phyloP scores from a whole-genome alignment of 345 rosid species.

The Lumnitzera racemosa region DNA sequence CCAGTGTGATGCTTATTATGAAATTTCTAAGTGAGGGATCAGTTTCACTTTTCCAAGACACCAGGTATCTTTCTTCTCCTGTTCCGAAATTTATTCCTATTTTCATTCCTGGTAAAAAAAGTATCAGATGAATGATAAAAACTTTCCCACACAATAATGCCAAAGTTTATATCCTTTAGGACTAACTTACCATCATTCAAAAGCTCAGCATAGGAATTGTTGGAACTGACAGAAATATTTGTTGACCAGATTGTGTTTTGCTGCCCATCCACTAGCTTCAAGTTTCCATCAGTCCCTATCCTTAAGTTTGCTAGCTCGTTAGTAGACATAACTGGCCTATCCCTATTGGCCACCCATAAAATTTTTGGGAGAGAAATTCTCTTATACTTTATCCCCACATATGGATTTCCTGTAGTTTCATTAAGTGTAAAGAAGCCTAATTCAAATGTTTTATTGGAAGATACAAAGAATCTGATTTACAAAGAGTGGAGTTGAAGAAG shows the following conservation, averaged over 20 bases:
- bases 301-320: too few species aligned
- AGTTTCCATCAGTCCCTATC: too few species aligned
- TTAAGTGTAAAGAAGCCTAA: too few species aligned
- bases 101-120: slow-evolving; percentile 23
- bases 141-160: slow-evolving; percentile 19
- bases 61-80: slow-evolving; percentile 6
- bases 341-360: too few species aligned
- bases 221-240: neutral
- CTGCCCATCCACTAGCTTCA: too few species aligned
- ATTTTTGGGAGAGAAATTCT: too few species aligned
- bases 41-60: slow-evolving; percentile 15
- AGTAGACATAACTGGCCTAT: too few species aligned
- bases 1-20: slow-evolving; percentile 9
- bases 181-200: slow-evolving; percentile 24
- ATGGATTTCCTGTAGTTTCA: too few species aligned
- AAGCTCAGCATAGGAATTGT: slow-evolving; percentile 13
- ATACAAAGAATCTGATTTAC: too few species aligned
- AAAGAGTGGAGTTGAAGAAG: too few species aligned
- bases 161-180: slow-evolving; percentile 1
- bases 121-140: slow-evolving; percentile 29
- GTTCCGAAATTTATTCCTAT: slow-evolving; percentile 14
- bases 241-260: slow-evolving; percentile 11
- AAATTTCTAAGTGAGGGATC: slow-evolving; percentile 23
- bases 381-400: too few species aligned
- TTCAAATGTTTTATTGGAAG: too few species aligned